These are phyloP conservation scores for Trichoderma polysporum DNA, from an alignment of 2,329 filamentous ascomycete genomes.

Conservation along the genomic window DNA sequence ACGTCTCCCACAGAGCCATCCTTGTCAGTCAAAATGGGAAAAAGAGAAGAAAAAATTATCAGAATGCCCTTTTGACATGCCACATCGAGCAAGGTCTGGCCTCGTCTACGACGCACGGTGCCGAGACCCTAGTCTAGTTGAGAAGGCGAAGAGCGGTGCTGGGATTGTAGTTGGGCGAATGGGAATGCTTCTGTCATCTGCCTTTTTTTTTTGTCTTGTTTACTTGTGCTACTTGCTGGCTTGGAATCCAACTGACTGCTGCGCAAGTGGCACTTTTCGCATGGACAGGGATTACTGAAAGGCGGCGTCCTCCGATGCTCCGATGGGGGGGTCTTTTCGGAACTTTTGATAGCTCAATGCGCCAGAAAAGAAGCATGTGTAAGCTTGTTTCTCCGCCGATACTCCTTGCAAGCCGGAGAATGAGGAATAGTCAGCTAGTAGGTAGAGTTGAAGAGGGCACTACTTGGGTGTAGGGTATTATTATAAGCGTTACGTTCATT, in stretches of 20 bases:
- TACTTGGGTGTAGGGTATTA: too few relatives aligned
- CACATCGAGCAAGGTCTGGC: background rate
- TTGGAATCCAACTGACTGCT: background rate
- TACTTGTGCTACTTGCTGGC: background rate
- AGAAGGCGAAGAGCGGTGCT: background rate
- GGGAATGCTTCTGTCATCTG: background rate
- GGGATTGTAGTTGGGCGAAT: too few relatives aligned
- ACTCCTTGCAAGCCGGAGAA: background rate
- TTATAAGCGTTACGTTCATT: too few relatives aligned
- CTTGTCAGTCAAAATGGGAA: background rate
- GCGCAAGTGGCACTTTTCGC: background rate
- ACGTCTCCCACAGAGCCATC: background rate
- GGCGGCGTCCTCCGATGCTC: conserved; percentile 7
- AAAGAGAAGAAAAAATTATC: background rate
- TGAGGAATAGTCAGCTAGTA: background rate
- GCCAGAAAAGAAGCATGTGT: background rate
- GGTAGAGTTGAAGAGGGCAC: background rate
- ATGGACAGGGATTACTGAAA: conserved; percentile 2
- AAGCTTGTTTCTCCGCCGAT: background rate
- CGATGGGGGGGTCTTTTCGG: background rate
- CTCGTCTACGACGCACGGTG: background rate
- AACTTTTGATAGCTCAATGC: conserved; percentile 16
- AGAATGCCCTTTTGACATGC: conserved; percentile 2
- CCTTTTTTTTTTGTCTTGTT: too few relatives aligned
- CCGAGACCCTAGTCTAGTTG: background rate